Percentiles rank a stretch among this genome's conserved stretches.
Evolutionary conservation across 2,329 filamentous ascomycete species (phyloP).

Genomic region (Fusarium ambrosium): DNA sequence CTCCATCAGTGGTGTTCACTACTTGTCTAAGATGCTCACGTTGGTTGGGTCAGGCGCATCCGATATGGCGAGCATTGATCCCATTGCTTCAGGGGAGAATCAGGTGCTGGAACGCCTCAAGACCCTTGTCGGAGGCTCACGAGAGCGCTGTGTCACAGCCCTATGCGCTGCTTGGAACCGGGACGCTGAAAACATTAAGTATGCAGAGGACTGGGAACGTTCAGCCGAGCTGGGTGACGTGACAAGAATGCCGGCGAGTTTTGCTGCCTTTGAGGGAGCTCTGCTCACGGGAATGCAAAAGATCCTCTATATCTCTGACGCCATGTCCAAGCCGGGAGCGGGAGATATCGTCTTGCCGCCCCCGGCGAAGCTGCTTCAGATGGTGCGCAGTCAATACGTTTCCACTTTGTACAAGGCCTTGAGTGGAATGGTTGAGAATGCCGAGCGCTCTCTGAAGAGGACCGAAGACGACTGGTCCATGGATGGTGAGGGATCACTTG

Average conservation of each 20-base stretch:
- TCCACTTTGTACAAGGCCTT: constrained; percentile 94
- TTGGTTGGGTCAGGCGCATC: constrained; percentile 89
- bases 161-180: constrained; percentile 93
- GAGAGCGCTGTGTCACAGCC: constrained; percentile 88
- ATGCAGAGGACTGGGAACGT: constrained; percentile 93
- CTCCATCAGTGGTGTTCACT: constrained; percentile 91
- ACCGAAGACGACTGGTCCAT: constrained; percentile 73
- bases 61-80: constrained; percentile 83
- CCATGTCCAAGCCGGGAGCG: constrained; percentile 79
- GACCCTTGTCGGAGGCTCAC: constrained; percentile 79
- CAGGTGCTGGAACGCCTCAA: constrained; percentile 80
- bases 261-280: constrained; percentile 86
- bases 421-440: constrained; percentile 97
- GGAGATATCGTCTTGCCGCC: constrained; percentile 87
- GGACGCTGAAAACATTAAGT: constrained; percentile 92
- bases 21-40: constrained; percentile 84
- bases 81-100: constrained; percentile 69
- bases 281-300: constrained; percentile 91
- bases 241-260: constrained; percentile 90
- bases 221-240: constrained; percentile 85
- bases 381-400: constrained; percentile 92
- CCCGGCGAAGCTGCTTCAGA: constrained; percentile 87
- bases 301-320: constrained; percentile 92
- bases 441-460: constrained; percentile 79
- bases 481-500: constrained; percentile 59